Percentiles rank a stretch among this genome's conserved stretches.
Conservation (phyloP, 306 rosid genomes). For the Notholithocarpus densiflorus region DNA sequence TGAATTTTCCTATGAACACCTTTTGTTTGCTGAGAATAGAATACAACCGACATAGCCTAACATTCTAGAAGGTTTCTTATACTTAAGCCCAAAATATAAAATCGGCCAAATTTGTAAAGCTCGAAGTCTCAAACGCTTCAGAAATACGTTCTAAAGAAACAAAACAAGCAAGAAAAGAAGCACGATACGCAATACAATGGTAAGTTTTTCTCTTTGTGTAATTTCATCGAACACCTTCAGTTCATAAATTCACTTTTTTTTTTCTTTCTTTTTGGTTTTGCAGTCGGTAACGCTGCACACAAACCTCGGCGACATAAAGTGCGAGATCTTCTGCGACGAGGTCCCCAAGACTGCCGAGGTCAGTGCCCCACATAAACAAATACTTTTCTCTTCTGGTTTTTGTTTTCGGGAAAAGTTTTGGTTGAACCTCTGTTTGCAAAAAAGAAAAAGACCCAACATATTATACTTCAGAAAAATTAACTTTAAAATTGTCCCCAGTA, state of each 20-base stretch:
- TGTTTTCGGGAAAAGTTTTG: background rate
- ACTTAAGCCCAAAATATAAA: background rate
- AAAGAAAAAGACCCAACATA: background rate
- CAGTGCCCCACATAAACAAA: background rate
- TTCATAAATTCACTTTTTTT: background rate
- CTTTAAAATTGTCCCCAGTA: too few relatives aligned
- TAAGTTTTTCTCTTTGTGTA: background rate
- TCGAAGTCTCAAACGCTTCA: background rate
- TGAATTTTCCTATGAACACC: background rate
- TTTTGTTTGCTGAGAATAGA: background rate
- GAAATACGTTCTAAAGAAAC: background rate
- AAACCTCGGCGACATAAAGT: conserved; percentile 91
- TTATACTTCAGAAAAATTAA: too few relatives aligned
- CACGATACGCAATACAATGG: conserved; percentile 10
- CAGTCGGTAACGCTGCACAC: conserved; percentile 93
- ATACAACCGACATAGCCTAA: background rate
- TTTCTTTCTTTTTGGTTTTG: background rate
- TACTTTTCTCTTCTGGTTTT: background rate
- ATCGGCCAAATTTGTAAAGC: background rate
- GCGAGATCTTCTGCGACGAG: conserved; percentile 92
- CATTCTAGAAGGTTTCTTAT: background rate
- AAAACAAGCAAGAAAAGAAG: background rate
- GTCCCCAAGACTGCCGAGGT: conserved; percentile 91
- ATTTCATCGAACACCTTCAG: conserved; percentile 8
- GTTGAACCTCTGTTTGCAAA: background rate